Base-by-base conservation (phyloP, 805 yeast species). In the Barnettozyma pratensis region DNA sequence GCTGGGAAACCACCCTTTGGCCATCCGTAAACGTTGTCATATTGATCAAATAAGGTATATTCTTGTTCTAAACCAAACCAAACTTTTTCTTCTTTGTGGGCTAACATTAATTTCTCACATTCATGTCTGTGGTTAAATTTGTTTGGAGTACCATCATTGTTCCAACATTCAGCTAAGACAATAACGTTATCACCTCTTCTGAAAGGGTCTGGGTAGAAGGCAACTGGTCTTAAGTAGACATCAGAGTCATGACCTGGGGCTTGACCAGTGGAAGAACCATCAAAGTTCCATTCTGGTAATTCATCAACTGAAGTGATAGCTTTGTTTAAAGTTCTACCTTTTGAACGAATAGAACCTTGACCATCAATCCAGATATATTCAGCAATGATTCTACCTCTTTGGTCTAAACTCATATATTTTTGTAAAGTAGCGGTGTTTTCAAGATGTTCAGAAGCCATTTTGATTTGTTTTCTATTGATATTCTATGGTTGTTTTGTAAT, bases 11-110 rank as follows among this genome's bases (percentile, higher is more conserved):
- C 99, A 63, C 97, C 97, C 78, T 87, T 84, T 72, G 99, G 99
- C 99, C 99, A 94, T 58, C 96, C 98, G 73, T 91, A 94, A 54
- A 86, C 90, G 64, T 85, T 75, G 71, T 87, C 96, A 64, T 72
- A 85, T 70, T 87, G 85, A 72, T 94, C 99, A 66, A 94, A 87
- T 69, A 94, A 75, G 59, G 99, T 94, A 78, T 94, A 94, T 74
- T 94, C 99, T 78, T 94, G 99, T 76, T 94, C 99, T 63, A 94
- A 79, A 73, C 99, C 99, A 63, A 94, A 94, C 99, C 99, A 94
- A 62, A 89, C 83, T 59, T 79, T 77, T 72, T 87, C 88, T 56
- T 76, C 80, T 62, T 79, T 74, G 74, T 92, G 97, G 57, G 96
- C 96, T 65, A 81, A 81, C 92, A 94, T 87, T 64, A 94, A 81